Percentiles rank a stretch among this genome's conserved stretches.
Evolutionary conservation across 2,329 filamentous ascomycete species (phyloP).

Genomic region (Cercospora zeina): DNA sequence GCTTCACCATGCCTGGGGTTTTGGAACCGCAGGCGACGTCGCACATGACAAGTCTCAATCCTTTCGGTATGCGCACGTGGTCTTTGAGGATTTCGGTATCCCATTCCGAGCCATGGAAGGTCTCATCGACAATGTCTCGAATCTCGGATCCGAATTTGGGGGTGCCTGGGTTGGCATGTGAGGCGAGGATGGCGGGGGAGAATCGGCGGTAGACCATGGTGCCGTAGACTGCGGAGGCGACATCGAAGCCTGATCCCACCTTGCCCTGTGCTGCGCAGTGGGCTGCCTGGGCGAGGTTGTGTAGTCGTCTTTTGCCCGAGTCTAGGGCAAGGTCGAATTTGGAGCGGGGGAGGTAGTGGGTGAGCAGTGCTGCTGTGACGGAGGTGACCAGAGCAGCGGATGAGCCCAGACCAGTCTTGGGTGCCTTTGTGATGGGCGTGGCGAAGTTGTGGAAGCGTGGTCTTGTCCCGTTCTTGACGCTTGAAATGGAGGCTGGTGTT

Average conservation of each 20-base stretch:
- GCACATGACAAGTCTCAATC: slow-evolving; percentile 82
- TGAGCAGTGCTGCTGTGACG: slow-evolving; percentile 73
- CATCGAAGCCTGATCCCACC: slow-evolving; percentile 92
- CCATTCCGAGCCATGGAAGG: slow-evolving; percentile 59
- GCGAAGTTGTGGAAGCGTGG: slow-evolving; percentile 73
- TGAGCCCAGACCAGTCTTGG: slow-evolving; percentile 95
- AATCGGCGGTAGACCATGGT: slow-evolving; percentile 92
- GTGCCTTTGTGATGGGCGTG: slow-evolving; percentile 71
- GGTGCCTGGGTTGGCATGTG: slow-evolving; percentile 65
- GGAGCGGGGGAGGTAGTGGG: slow-evolving; percentile 66
- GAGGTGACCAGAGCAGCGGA: slow-evolving; percentile 92
- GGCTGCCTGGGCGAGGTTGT: slow-evolving; percentile 90
- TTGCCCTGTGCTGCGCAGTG: slow-evolving; percentile 97
- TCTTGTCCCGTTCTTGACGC: slow-evolving; percentile 19
- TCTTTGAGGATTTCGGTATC: slow-evolving; percentile 74
- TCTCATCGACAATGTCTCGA: slow-evolving; percentile 65
- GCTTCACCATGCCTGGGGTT: slow-evolving; percentile 94
- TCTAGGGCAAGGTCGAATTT: slow-evolving; percentile 59
- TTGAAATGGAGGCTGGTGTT: slow-evolving; percentile 51
- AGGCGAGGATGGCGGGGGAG: slow-evolving; percentile 70
- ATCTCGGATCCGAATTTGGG: slow-evolving; percentile 68
- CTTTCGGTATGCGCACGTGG: slow-evolving; percentile 68
- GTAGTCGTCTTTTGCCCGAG: slow-evolving; percentile 62
- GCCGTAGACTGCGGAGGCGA: slow-evolving; percentile 88
- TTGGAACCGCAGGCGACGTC: slow-evolving; percentile 93